Conservation (phyloP, 2,329 filamentous ascomycete species). For the Nectriaceae sp. region DNA sequence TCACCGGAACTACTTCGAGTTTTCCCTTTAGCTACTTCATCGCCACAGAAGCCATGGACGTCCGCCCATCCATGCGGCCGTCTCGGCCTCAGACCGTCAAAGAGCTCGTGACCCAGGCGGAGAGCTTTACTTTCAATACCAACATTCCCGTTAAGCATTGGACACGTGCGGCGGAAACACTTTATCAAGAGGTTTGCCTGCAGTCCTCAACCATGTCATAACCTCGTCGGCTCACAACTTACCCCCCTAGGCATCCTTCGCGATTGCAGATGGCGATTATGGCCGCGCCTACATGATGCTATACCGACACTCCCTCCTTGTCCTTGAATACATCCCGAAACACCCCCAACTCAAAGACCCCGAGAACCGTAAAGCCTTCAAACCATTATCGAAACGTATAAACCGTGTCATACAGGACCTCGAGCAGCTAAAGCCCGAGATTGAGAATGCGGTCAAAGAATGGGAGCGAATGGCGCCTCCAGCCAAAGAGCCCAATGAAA, state of each 20-base stretch:
- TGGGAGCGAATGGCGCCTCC: constrained; percentile 60
- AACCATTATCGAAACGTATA: constrained; percentile 50
- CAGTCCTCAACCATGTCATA: neutral
- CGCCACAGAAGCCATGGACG: constrained; percentile 28
- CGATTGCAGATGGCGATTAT: constrained; percentile 82
- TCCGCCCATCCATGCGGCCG: constrained; percentile 33
- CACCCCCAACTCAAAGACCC: constrained; percentile 76
- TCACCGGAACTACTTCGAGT: neutral
- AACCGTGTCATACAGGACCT: constrained; percentile 67
- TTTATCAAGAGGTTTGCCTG: constrained; percentile 73
- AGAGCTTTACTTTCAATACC: constrained; percentile 79
- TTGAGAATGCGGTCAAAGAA: constrained; percentile 69
- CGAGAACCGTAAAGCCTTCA: constrained; percentile 65
- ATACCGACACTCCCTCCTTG: constrained; percentile 85
- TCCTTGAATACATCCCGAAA: constrained; percentile 70
- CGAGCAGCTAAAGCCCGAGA: constrained; percentile 76
- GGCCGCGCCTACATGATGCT: constrained; percentile 88
- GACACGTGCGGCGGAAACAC: constrained; percentile 76
- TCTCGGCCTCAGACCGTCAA: constrained; percentile 67
- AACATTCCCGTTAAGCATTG: constrained; percentile 78
- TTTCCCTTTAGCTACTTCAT: neutral
- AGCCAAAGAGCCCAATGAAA: constrained; percentile 25
- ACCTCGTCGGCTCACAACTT: constrained; percentile 20
- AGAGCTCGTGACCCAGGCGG: constrained; percentile 75
- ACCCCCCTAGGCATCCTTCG: constrained; percentile 70